Evolutionary conservation across 176 grass and related monocot species (phyloP).

Genomic region (Oryza glumipatula): DNA sequence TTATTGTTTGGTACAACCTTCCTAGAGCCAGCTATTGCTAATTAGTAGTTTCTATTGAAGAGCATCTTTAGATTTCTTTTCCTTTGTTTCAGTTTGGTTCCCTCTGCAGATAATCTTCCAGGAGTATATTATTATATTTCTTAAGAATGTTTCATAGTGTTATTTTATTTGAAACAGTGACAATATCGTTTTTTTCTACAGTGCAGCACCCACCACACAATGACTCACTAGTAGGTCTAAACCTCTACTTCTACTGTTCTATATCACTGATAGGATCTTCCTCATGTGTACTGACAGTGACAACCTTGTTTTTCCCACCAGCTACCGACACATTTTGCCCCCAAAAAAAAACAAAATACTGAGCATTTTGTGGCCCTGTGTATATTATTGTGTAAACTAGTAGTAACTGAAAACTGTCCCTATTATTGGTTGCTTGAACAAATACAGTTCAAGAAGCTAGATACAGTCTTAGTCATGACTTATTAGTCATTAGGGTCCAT

Average conservation of each 20-base stretch:
- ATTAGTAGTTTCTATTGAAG: not conserved
- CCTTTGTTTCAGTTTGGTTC: not conserved
- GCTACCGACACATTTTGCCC: slow-evolving; percentile 44
- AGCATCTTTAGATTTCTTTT: not conserved
- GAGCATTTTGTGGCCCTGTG: slow-evolving; percentile 25
- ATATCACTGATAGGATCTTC: slow-evolving; percentile 24
- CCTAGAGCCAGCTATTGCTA: not conserved
- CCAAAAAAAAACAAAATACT: slow-evolving; percentile 5
- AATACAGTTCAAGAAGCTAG: slow-evolving; percentile 30
- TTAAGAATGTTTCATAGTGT: not conserved
- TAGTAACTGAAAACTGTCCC: slow-evolving; percentile 26
- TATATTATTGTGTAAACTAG: slow-evolving; percentile 16
- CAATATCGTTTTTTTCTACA: not conserved
- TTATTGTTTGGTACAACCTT: slow-evolving; percentile 19
- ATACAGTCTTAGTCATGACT: slow-evolving; percentile 39
- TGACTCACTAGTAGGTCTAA: not conserved
- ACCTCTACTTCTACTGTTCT: not conserved
- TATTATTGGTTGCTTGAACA: slow-evolving; percentile 30
- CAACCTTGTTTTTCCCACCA: slow-evolving; percentile 36
- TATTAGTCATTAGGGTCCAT: slow-evolving; percentile 35
- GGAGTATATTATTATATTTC: not conserved
- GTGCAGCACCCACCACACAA: slow-evolving; percentile 14
- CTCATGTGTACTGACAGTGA: slow-evolving; percentile 34
- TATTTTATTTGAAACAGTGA: not conserved
- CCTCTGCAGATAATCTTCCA: not conserved